Conservation (phyloP, 257 asterid species). For the Linaria vulgaris region DNA sequence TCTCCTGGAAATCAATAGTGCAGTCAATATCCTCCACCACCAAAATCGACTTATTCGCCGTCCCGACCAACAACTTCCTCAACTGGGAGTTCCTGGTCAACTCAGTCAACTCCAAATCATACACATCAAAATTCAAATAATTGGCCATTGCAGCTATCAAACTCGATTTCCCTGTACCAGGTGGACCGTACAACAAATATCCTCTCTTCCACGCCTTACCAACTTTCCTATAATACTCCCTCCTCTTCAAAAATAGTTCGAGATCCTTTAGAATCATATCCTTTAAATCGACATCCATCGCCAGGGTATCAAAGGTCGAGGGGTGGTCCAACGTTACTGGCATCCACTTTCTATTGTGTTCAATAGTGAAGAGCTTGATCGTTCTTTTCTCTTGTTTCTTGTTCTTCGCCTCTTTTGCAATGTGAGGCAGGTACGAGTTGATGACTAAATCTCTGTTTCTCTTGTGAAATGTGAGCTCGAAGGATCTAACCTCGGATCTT, state of each 20-base stretch:
- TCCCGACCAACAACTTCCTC: slow-evolving; percentile 45
- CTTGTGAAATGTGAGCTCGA: slow-evolving; percentile 58
- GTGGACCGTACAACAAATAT: too few species aligned
- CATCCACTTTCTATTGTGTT: slow-evolving; percentile 41
- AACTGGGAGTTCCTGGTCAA: slow-evolving; percentile 51
- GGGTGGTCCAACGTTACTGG: slow-evolving; percentile 53
- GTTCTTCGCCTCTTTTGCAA: slow-evolving; percentile 31
- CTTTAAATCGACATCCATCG: slow-evolving; percentile 55
- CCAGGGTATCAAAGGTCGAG: slow-evolving; percentile 57
- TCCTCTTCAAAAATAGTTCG: slow-evolving; percentile 47
- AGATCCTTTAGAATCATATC: slow-evolving; percentile 47
- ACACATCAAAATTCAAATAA: slow-evolving; percentile 58
- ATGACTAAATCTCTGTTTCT: slow-evolving; percentile 42
- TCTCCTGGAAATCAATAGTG: slow-evolving; percentile 51
- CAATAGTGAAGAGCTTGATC: slow-evolving; percentile 48
- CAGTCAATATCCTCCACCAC: slow-evolving; percentile 79
- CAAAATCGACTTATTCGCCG: slow-evolving; percentile 55
- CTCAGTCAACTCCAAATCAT: slow-evolving; percentile 64
- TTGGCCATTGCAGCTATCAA: slow-evolving; percentile 79
- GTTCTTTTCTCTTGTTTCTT: slow-evolving; percentile 45
- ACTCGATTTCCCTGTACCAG: slow-evolving; percentile 81
- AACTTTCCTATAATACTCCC: slow-evolving; percentile 51
- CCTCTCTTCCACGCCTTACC: slow-evolving; percentile 84
- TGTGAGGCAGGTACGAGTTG: slow-evolving; percentile 42
- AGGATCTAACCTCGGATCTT: slow-evolving; percentile 45